These are phyloP conservation scores for Cyberlindnera mycetangii DNA, from an alignment of 805 yeast species.

Conservation along the genomic window DNA sequence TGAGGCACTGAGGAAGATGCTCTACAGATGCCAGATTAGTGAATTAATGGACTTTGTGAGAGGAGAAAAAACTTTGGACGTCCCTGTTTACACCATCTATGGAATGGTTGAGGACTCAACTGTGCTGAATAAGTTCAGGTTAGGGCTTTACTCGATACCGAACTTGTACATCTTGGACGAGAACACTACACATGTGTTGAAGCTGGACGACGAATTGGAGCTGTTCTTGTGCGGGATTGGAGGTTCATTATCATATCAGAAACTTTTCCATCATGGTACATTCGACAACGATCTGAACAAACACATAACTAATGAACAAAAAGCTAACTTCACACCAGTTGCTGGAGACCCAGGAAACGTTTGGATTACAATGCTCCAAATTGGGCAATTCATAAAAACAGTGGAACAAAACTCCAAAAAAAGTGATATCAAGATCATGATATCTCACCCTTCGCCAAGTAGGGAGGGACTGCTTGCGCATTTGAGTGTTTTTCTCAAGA, in stretches of 20 bases:
- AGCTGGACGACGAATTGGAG: slow-evolving; percentile 35
- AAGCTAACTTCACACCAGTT: slow-evolving; percentile 43
- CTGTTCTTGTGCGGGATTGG: slow-evolving; percentile 68
- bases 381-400: slow-evolving; percentile 61
- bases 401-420: slow-evolving; percentile 38
- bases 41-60: slow-evolving; percentile 48
- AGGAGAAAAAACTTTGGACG: slow-evolving; percentile 41
- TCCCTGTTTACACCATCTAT: slow-evolving; percentile 74
- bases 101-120: slow-evolving; percentile 75
- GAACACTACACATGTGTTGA: slow-evolving; percentile 40
- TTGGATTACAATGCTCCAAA: slow-evolving; percentile 70
- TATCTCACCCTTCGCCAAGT: slow-evolving; percentile 69
- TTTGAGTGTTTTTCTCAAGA: slow-evolving; percentile 60
- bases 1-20: slow-evolving; percentile 32
- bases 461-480: slow-evolving; percentile 69
- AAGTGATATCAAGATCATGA: slow-evolving; percentile 53
- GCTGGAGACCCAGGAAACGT: slow-evolving; percentile 63
- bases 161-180: slow-evolving; percentile 67
- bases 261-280: slow-evolving; percentile 64
- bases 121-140: slow-evolving; percentile 59
- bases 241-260: slow-evolving; percentile 64
- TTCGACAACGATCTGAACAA: slow-evolving; percentile 25
- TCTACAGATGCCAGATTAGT: slow-evolving; percentile 41
- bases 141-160: slow-evolving; percentile 49
- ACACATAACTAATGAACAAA: slow-evolving; percentile 18